Conservation (phyloP, 805 yeast genomes). For the Starmerella etchellsii region DNA sequence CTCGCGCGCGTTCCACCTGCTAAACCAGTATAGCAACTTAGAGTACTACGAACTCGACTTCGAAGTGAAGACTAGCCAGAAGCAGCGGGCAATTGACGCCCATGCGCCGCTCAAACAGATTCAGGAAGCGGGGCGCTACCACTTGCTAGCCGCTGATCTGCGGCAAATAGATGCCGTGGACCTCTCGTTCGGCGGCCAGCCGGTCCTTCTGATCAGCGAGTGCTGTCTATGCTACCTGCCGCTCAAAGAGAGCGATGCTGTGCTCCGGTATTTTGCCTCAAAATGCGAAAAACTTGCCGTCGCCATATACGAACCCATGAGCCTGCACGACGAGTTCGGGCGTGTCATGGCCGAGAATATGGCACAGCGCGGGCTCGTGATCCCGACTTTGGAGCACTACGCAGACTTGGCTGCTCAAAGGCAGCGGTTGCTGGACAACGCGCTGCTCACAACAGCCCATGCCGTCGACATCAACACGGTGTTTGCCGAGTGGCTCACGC, state of each 20-base stretch:
- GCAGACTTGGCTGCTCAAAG: conserved; percentile 35
- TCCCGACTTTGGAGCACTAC: conserved; percentile 44
- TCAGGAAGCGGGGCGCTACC: conserved; percentile 29
- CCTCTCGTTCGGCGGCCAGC: conserved; percentile 21
- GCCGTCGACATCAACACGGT: conserved; percentile 35
- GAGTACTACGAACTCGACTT: conserved; percentile 54
- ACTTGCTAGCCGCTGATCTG: conserved; percentile 44
- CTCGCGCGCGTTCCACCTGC: conserved; percentile 45
- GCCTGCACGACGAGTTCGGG: conserved; percentile 51
- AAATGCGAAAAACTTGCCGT: conserved; percentile 26
- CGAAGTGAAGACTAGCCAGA: conserved; percentile 38
- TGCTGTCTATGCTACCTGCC: conserved; percentile 63
- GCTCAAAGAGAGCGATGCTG: conserved; percentile 35
- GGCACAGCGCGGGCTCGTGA: conserved; percentile 44
- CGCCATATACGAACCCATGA: conserved; percentile 58
- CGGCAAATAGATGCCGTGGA: conserved; percentile 28
- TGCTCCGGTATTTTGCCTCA: conserved; percentile 34
- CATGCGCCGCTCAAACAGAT: conserved; percentile 25
- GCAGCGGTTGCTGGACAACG: conserved; percentile 27
- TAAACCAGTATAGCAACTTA: conserved; percentile 24
- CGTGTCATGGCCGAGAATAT: conserved; percentile 53
- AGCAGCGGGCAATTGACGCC: conserved; percentile 36
- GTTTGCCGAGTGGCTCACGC: conserved; percentile 34
- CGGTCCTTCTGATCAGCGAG: conserved; percentile 57
- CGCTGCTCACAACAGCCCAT: conserved; percentile 24